Conservation (phyloP, 495 filamentous ascomycete genomes). For the Jackrogersella multiformis region DNA sequence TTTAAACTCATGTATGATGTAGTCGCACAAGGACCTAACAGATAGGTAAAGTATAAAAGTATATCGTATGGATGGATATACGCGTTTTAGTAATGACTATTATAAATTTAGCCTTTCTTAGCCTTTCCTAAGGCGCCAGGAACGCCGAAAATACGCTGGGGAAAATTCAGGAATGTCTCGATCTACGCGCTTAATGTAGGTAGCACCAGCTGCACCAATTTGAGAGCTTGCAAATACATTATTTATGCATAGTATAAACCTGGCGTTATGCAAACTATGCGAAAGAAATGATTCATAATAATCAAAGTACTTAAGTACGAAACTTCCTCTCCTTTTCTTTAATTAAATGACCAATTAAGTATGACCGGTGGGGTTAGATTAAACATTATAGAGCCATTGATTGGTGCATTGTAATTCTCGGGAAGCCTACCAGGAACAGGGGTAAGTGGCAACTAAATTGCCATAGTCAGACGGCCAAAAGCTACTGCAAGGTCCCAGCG, state of each 20-base stretch:
- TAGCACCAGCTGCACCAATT: too few species aligned
- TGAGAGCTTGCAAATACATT: too few species aligned
- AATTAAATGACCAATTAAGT: slow-evolving; percentile 28
- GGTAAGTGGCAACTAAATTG: slow-evolving; percentile 22
- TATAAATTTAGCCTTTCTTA: too few species aligned
- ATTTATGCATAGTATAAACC: slow-evolving; percentile 29
- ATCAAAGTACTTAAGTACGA: background rate
- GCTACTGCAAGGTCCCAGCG: slow-evolving; percentile 38
- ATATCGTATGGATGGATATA: too few species aligned
- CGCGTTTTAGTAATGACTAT: too few species aligned
- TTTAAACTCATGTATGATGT: background rate
- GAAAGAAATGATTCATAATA: slow-evolving; percentile 4
- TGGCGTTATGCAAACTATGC: slow-evolving; percentile 9
- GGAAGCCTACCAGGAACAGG: slow-evolving; percentile 27
- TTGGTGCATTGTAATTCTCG: slow-evolving; percentile 26
- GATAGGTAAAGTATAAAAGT: slow-evolving; percentile 5
- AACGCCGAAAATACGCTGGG: slow-evolving; percentile 14
- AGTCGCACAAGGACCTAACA: too few species aligned
- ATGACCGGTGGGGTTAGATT: background rate
- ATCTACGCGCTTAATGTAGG: too few species aligned
- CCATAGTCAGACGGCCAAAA: slow-evolving; percentile 17
- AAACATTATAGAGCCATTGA: slow-evolving; percentile 8
- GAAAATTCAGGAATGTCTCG: background rate
- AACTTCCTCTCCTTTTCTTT: slow-evolving; percentile 26
- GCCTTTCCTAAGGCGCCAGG: slow-evolving; percentile 2